Evolutionary conservation across 257 asterid genomes (phyloP), one percentile per base, ranked within the genome.

Genomic region (Solanum clarkiae): DNA sequence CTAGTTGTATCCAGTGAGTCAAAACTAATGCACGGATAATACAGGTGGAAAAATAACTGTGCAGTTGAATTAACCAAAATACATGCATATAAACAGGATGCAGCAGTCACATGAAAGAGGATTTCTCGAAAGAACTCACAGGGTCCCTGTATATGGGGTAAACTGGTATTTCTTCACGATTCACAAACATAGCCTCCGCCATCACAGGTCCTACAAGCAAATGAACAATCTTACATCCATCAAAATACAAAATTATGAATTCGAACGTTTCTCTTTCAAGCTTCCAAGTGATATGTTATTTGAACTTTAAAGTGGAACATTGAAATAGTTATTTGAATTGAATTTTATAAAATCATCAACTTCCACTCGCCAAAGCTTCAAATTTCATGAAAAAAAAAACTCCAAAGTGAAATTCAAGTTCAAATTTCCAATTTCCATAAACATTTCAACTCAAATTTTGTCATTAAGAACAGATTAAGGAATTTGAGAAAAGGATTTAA

Each of bases 61-160:
- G 45, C 63, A 24, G 80, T 14, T 71, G 29, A 42, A 40, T 29
- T 42, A 42, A 77, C 44, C 62, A 77, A 77, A 51, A 51, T 68
- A 68, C 4, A 49, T 77, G 62, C 82, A 51, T 44, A 44, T 24
- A 77, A 77, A 77, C 82, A 77, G 22, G 57, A 77, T 77, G 62
- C 44, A 77, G 51, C 63, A 77, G 44, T 8, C 45, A 77, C 62
- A 49, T 53, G 32, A 80, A 83, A 71, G 11, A 49, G 42, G 62
- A 51, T 49, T 11, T 51, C 62, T 77, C 80, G 26, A 49, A 60
- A 47, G 60, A 85, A 89, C 98, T 93, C 85, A 96, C 99, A 70
- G 99, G 99, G 86, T 97, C 99, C 91, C 99, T 93, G 79, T 95
- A 97, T 77, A 97, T 88, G 20, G 99, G 99, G 91, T 93, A 90